Percentiles rank a stretch among this genome's conserved stretches.
Evolutionary conservation across 768 basidiomycete species (phyloP).

Genomic region (Plicaturopsis crispa): DNA sequence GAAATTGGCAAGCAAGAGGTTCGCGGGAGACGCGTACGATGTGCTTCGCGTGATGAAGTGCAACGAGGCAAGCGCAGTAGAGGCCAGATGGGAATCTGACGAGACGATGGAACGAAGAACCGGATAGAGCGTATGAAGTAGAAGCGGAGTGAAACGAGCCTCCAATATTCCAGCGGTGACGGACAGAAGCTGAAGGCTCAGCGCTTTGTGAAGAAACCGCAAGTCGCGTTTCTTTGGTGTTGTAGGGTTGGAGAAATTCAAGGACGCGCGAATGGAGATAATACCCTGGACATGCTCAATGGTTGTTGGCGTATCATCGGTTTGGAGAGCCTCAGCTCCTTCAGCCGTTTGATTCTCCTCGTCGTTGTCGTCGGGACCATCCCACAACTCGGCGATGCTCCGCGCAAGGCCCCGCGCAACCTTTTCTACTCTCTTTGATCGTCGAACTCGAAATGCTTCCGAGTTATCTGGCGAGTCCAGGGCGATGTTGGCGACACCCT

Average conservation of each 20-base stretch:
- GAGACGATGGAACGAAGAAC: slow-evolving; percentile 83
- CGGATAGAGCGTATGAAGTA: slow-evolving; percentile 80
- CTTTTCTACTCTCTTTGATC: slow-evolving; percentile 57
- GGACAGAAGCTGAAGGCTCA: slow-evolving; percentile 72
- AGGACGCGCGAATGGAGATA: slow-evolving; percentile 49
- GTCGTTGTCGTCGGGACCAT: slow-evolving; percentile 36
- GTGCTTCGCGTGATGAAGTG: slow-evolving; percentile 62
- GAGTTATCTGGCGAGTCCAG: slow-evolving; percentile 32
- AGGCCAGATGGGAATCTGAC: slow-evolving; percentile 53
- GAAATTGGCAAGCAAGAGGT: slow-evolving; percentile 88
- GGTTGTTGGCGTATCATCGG: slow-evolving; percentile 29
- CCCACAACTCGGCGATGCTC: slow-evolving; percentile 68
- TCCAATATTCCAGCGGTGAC: slow-evolving; percentile 66
- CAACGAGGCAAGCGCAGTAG: slow-evolving; percentile 72
- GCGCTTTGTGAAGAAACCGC: slow-evolving; percentile 58
- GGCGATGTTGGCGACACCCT: slow-evolving; percentile 53
- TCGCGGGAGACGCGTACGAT: slow-evolving; percentile 84
- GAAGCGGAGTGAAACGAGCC: slow-evolving; percentile 59
- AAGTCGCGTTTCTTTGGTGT: slow-evolving; percentile 16
- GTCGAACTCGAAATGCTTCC: too few species aligned
- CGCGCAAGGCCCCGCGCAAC: slow-evolving; percentile 56
- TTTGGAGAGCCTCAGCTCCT: slow-evolving; percentile 7
- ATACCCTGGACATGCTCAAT: slow-evolving; percentile 67
- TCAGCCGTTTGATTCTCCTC: slow-evolving; percentile 16
- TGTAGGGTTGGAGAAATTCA: slow-evolving; percentile 36